Percentiles rank a stretch among this genome's conserved stretches.
phyloP scores from a whole-genome alignment of 2,329 filamentous ascomycete genomes.

The Cercospora zeae-maydis region DNA sequence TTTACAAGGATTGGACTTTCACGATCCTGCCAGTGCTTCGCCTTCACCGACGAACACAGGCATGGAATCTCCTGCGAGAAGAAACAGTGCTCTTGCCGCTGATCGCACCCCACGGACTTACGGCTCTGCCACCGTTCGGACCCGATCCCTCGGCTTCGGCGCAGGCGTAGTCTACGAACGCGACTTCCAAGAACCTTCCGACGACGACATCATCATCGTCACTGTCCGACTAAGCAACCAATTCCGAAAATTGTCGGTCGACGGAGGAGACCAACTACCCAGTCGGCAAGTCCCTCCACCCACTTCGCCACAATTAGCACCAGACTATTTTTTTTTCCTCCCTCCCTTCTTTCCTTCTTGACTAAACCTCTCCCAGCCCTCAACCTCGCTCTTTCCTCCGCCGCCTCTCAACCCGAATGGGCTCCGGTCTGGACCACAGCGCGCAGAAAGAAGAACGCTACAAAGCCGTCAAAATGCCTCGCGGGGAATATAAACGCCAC shows the following conservation, averaged over 20 bases:
- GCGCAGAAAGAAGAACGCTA: constrained; percentile 25
- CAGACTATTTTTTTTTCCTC: too few relatives aligned
- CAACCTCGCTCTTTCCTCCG: constrained; percentile 28
- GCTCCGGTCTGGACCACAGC: constrained; percentile 13
- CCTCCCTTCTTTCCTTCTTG: not conserved
- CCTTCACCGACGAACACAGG: constrained; percentile 5
- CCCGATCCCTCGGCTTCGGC: constrained; percentile 15
- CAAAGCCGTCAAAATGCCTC: constrained; percentile 34
- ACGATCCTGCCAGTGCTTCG: not conserved
- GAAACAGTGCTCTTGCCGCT: constrained; percentile 17
- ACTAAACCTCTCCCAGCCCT: constrained; percentile 19
- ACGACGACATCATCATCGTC: constrained; percentile 32
- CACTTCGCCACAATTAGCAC: not conserved
- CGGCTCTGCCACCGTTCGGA: constrained; percentile 8
- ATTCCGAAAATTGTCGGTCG: constrained; percentile 19
- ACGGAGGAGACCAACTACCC: constrained; percentile 23
- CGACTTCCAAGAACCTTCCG: constrained; percentile 13
- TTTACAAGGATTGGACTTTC: constrained; percentile 9
- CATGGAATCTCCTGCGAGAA: constrained; percentile 8
- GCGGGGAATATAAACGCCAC: constrained; percentile 29
- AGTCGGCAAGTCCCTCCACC: constrained; percentile 12
- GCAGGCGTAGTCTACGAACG: constrained; percentile 26
- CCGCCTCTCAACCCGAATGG: constrained; percentile 29
- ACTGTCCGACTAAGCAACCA: constrained; percentile 25
- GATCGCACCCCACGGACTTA: constrained; percentile 10